These are phyloP conservation scores for Paecilomyces fulvus DNA, from an alignment of 2,329 filamentous ascomycete genomes.

Conservation along the genomic window DNA sequence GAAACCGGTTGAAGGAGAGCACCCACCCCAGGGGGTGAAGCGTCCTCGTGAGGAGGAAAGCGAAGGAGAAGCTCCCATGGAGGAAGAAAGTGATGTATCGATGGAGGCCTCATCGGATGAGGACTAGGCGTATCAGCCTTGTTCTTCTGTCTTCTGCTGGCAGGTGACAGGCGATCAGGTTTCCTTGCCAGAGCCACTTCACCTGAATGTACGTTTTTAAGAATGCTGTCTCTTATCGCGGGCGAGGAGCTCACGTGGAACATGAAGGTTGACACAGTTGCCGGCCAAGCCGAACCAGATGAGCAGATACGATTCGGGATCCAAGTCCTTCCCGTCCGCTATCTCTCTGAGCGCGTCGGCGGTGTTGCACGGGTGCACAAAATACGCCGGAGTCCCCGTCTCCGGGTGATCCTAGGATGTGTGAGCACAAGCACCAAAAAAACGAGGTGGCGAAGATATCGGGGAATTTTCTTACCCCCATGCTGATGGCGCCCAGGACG, in stretches of 20 bases:
- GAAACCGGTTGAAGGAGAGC: constrained; percentile 45
- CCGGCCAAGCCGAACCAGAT: constrained; percentile 87
- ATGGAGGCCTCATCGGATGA: constrained; percentile 68
- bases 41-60: constrained; percentile 58
- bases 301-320: constrained; percentile 62
- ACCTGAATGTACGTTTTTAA: constrained; percentile 9
- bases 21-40: constrained; percentile 53
- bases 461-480: constrained; percentile 54
- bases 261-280: constrained; percentile 66
- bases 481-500: constrained; percentile 64
- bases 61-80: constrained; percentile 47
- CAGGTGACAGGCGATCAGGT: constrained; percentile 2
- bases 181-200: constrained; percentile 3
- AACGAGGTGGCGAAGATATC: constrained; percentile 5
- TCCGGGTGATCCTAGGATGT: constrained; percentile 67
- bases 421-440: constrained; percentile 23
- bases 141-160: constrained; percentile 1
- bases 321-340: constrained; percentile 32
- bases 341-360: constrained; percentile 68
- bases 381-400: constrained; percentile 70
- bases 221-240: constrained; percentile 13
- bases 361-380: constrained; percentile 87
- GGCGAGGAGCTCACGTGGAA: constrained; percentile 57
- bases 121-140: constrained; percentile 40
- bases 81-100: constrained; percentile 61